phyloP scores from a whole-genome alignment of 345 rosid species.

The Raphanus raphanistrum region DNA sequence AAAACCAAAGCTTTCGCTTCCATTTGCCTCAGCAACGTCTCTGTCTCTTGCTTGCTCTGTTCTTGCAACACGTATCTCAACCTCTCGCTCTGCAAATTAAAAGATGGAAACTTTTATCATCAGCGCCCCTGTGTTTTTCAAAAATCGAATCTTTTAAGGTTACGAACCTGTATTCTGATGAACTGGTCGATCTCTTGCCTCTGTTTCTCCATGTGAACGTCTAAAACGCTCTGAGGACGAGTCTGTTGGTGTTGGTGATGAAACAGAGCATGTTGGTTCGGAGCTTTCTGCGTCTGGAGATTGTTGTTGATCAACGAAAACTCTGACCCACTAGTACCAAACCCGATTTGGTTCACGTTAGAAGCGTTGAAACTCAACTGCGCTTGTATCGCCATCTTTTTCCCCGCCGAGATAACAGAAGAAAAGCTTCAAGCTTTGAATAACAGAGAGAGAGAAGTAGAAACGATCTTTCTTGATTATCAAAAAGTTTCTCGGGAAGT shows the following conservation, averaged over 20 bases:
- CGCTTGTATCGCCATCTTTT: slow-evolving; percentile 68
- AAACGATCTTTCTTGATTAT: slow-evolving; percentile 3
- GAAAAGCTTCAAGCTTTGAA: slow-evolving; percentile 9
- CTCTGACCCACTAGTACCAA: slow-evolving; percentile 40
- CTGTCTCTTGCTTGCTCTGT: slow-evolving; percentile 56
- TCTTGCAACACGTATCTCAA: slow-evolving; percentile 51
- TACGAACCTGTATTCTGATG: slow-evolving; percentile 63
- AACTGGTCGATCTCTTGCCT: slow-evolving; percentile 61
- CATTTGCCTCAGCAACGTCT: slow-evolving; percentile 38
- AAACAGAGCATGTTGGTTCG: slow-evolving; percentile 42
- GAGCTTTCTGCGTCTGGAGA: slow-evolving; percentile 30
- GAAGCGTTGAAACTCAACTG: slow-evolving; percentile 47
- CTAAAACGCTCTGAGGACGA: slow-evolving; percentile 30
- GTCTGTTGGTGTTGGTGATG: slow-evolving; percentile 8
- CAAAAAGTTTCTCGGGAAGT: background rate
- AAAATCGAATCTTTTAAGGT: background rate
- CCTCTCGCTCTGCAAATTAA: slow-evolving; percentile 51
- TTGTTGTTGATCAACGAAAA: slow-evolving; percentile 38
- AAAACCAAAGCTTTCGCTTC: slow-evolving; percentile 46
- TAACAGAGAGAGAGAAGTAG: background rate
- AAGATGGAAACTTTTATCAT: background rate
- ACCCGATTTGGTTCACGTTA: slow-evolving; percentile 23
- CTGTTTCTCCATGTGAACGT: slow-evolving; percentile 48
- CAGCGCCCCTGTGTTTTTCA: slow-evolving; percentile 1
- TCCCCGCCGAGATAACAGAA: slow-evolving; percentile 5